Percentiles rank a stretch among this genome's conserved stretches.
phyloP scores from a whole-genome alignment of 2,329 filamentous ascomycete species.

The Diaporthe batatas region DNA sequence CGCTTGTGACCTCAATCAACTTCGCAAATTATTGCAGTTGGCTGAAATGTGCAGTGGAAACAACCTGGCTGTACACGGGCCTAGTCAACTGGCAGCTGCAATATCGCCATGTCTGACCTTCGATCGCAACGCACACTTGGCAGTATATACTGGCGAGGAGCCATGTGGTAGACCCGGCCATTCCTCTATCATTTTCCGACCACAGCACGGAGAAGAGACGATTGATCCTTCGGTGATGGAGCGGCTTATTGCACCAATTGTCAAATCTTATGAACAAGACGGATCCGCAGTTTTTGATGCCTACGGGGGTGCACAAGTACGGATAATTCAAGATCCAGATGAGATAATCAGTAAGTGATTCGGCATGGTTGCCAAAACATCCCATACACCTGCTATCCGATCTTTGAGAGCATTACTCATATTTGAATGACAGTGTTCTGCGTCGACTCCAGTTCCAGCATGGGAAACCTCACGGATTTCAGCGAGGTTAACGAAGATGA shows the following conservation, averaged over 20 bases:
- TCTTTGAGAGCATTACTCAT: neutral
- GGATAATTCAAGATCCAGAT: conserved; percentile 20
- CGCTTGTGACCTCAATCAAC: neutral
- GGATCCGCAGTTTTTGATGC: conserved; percentile 19
- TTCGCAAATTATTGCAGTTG: neutral
- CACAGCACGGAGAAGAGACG: conserved; percentile 31
- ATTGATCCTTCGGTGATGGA: conserved; percentile 27
- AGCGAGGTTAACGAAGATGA: neutral
- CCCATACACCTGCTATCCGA: too few relatives aligned
- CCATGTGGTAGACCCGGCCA: conserved; percentile 4
- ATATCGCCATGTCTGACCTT: conserved; percentile 29
- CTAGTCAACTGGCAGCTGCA: conserved; percentile 23
- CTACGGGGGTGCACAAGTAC: conserved; percentile 8
- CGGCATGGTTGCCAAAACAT: neutral
- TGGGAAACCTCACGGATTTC: neutral
- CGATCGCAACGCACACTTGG: conserved; percentile 27
- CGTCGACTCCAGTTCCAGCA: conserved; percentile 26
- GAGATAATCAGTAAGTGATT: conserved; percentile 13
- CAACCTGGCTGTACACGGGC: conserved; percentile 21
- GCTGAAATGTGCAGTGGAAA: conserved; percentile 5
- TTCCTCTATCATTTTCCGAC: conserved; percentile 29
- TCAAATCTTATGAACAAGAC: conserved; percentile 8
- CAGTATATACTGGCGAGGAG: conserved; percentile 35
- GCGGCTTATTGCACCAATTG: conserved; percentile 26
- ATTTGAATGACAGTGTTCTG: conserved; percentile 8